phyloP scores from a whole-genome alignment of 768 basidiomycete genomes.

The Daedaleopsis sinensis region DNA sequence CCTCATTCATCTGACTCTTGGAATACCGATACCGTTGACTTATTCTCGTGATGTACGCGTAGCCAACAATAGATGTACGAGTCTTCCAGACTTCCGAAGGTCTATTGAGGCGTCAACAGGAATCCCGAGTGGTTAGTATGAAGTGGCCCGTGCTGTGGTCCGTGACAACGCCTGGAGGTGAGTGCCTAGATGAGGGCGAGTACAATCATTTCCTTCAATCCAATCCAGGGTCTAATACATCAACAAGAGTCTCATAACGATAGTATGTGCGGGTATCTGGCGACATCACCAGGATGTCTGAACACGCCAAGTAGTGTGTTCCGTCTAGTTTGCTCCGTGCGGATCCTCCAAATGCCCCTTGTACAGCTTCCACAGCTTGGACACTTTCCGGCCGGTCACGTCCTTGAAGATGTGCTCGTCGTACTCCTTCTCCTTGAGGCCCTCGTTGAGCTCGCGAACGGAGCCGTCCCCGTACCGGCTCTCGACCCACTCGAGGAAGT shows the following conservation, averaged over 20 bases:
- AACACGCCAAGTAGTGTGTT: background rate
- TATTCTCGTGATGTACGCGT: too few species aligned
- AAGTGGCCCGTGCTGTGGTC: too few species aligned
- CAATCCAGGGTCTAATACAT: too few species aligned
- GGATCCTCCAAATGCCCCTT: constrained; percentile 39
- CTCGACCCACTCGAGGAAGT: constrained; percentile 74
- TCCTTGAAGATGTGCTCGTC: constrained; percentile 54
- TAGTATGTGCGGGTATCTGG: too few species aligned
- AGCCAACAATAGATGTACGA: too few species aligned
- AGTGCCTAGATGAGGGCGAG: too few species aligned
- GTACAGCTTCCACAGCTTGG: constrained; percentile 63
- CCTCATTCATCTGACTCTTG: constrained; percentile 63
- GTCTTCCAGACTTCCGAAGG: too few species aligned
- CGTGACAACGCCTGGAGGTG: too few species aligned
- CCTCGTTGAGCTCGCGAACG: constrained; percentile 59
- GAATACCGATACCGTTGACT: constrained; percentile 41
- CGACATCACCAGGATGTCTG: background rate
- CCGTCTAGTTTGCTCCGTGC: background rate
- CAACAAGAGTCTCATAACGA: too few species aligned
- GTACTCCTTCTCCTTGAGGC: constrained; percentile 52
- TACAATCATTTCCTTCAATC: too few species aligned
- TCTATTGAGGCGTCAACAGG: too few species aligned
- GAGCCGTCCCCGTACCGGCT: constrained; percentile 53
- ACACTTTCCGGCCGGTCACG: constrained; percentile 53
- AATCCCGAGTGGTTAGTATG: too few species aligned